These are phyloP conservation scores for Amanita subjunquillea DNA, from an alignment of 768 basidiomycete genomes.

Conservation along the genomic window DNA sequence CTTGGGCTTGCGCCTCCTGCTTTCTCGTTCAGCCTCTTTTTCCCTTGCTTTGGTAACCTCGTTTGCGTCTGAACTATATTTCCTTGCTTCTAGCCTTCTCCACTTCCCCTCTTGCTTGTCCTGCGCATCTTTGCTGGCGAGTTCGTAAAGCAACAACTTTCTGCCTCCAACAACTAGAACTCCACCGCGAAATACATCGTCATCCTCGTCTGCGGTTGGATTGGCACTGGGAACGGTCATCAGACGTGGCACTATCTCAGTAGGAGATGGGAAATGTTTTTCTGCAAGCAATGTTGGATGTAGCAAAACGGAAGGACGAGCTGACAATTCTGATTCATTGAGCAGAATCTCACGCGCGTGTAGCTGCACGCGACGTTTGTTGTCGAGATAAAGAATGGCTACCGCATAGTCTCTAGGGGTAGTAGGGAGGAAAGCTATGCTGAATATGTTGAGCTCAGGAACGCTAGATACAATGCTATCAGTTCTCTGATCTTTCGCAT, in stretches of 20 bases:
- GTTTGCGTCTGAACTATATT: conserved; percentile 31
- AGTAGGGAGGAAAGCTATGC: conserved; percentile 51
- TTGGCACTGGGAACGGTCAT: conserved; percentile 25
- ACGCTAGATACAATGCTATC: conserved; percentile 27
- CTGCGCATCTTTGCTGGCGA: conserved; percentile 35
- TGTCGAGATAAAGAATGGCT: conserved; percentile 61
- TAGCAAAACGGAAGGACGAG: conserved; percentile 34
- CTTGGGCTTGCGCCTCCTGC: conserved; percentile 41
- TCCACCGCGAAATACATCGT: conserved; percentile 44
- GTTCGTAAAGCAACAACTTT: conserved; percentile 52
- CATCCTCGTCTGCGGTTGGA: conserved; percentile 18
- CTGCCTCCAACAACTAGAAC: conserved; percentile 61
- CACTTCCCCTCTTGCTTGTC: conserved; percentile 47
- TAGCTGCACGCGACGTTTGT: conserved; percentile 51
- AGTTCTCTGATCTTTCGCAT: not conserved
- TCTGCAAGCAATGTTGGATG: conserved; percentile 43
- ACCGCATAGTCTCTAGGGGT: conserved; percentile 34
- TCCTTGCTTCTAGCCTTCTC: conserved; percentile 39
- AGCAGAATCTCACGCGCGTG: conserved; percentile 46
- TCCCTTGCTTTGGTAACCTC: conserved; percentile 36
- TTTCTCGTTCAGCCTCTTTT: conserved; percentile 49
- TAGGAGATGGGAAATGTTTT: conserved; percentile 33
- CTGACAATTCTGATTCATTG: conserved; percentile 39
- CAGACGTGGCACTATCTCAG: conserved; percentile 29
- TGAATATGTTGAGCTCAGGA: conserved; percentile 58